Evolutionary conservation across 192 early-diverging fungal species (phyloP).

Genomic region (Phycomyces nitens): DNA sequence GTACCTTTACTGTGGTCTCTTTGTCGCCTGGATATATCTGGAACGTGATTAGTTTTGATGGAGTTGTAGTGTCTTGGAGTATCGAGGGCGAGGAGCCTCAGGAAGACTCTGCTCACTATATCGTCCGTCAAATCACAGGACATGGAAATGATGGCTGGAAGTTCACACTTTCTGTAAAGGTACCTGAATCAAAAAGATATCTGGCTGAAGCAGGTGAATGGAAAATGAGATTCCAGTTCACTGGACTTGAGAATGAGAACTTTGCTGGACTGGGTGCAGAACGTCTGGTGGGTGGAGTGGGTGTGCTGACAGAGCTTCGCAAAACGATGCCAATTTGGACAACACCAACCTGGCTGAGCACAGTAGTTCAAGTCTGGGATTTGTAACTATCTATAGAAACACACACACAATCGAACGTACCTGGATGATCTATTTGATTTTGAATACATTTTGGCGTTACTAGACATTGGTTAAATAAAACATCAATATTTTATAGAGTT

Average conservation of each 20-base stretch:
- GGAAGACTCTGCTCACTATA: constrained; percentile 36
- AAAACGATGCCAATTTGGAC: constrained; percentile 34
- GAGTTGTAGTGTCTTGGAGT: constrained; percentile 56
- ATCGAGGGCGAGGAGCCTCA: constrained; percentile 38
- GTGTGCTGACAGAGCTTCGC: constrained; percentile 22
- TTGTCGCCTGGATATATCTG: constrained; percentile 50
- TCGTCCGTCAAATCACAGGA: constrained; percentile 49
- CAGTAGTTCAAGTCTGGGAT: constrained; percentile 36
- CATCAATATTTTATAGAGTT: no score
- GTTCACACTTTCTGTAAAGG: constrained; percentile 40
- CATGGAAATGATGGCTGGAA: constrained; percentile 47
- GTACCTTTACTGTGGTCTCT: constrained; percentile 44
- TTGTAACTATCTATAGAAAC: constrained; percentile 18
- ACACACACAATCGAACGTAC: not conserved
- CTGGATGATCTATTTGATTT: not conserved
- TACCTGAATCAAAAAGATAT: constrained; percentile 34
- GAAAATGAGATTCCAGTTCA: constrained; percentile 45
- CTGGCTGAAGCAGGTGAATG: constrained; percentile 18
- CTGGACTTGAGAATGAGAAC: constrained; percentile 48
- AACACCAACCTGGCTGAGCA: constrained; percentile 34
- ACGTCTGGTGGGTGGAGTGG: constrained; percentile 43
- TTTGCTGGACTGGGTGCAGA: constrained; percentile 42
- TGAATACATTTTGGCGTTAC: no score
- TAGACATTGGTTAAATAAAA: no score
- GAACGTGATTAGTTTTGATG: constrained; percentile 63